phyloP scores from a whole-genome alignment of 805 yeast genomes.

The Suhomyces pyralidae region DNA sequence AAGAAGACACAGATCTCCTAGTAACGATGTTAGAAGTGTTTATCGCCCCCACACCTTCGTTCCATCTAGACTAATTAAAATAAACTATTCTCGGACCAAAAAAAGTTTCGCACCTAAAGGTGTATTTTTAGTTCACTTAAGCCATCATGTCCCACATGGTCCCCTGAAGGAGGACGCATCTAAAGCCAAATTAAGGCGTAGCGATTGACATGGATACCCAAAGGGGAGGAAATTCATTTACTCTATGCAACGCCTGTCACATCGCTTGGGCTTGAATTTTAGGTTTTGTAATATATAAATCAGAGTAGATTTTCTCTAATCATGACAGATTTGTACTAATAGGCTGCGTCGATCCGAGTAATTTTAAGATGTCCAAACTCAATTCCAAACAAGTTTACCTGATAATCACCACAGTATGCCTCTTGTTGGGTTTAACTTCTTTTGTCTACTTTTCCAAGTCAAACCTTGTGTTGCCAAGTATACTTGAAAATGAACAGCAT shows the following conservation, averaged over 20 bases:
- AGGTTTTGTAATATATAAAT: background rate
- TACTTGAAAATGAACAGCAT: background rate
- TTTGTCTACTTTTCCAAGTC: background rate
- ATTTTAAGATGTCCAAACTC: background rate
- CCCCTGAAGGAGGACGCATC: background rate
- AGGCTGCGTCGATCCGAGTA: background rate
- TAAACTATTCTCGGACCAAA: background rate
- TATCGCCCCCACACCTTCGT: background rate
- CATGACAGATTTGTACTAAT: background rate
- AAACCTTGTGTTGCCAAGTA: background rate
- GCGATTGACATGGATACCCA: background rate
- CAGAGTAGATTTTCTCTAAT: background rate
- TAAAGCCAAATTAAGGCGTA: background rate
- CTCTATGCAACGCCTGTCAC: background rate
- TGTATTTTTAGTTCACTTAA: background rate
- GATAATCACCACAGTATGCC: background rate
- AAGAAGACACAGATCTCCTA: background rate
- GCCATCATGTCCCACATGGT: slow-evolving; percentile 2
- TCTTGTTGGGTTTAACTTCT: background rate
- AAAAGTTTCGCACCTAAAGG: background rate
- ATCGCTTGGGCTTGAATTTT: background rate
- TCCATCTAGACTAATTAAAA: background rate
- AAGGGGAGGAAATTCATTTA: background rate
- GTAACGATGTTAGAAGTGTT: background rate
- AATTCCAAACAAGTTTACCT: background rate